These are phyloP conservation scores for Aspergillus jensenii DNA, from an alignment of 2,329 filamentous ascomycete species.

Conservation along the genomic window DNA sequence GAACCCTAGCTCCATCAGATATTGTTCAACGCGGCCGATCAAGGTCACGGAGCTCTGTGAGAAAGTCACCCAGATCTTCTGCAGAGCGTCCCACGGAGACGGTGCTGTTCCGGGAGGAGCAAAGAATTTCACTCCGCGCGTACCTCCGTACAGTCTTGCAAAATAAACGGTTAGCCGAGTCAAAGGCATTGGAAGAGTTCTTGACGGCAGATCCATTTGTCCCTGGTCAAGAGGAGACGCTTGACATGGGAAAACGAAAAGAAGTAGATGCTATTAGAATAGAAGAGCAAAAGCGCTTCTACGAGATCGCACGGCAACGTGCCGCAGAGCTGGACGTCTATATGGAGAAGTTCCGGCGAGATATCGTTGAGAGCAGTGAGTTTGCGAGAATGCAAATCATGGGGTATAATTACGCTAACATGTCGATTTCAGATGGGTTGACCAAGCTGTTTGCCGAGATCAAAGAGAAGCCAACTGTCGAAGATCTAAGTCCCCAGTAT, in stretches of 20 bases:
- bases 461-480: slow-evolving; percentile 81
- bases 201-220: slow-evolving; percentile 70
- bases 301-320: slow-evolving; percentile 87
- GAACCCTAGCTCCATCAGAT: slow-evolving; percentile 32
- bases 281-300: slow-evolving; percentile 90
- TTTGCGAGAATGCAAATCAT: slow-evolving; percentile 12
- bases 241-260: slow-evolving; percentile 78
- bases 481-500: slow-evolving; percentile 89
- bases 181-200: slow-evolving; percentile 82
- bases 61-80: slow-evolving; percentile 31
- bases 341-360: slow-evolving; percentile 78
- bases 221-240: slow-evolving; percentile 76
- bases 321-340: slow-evolving; percentile 94
- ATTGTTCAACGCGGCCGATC: slow-evolving; percentile 24
- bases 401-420: slow-evolving; percentile 32
- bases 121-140: slow-evolving; percentile 85
- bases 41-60: slow-evolving; percentile 30
- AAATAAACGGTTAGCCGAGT: slow-evolving; percentile 79
- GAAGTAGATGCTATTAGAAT: slow-evolving; percentile 82
- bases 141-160: slow-evolving; percentile 85
- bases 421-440: slow-evolving; percentile 64
- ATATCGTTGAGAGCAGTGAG: slow-evolving; percentile 71
- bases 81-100: slow-evolving; percentile 50
- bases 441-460: slow-evolving; percentile 93
- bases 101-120: slow-evolving; percentile 78